Conservation (phyloP, 176 grass and related monocot species). For the Raddia distichophylla region DNA sequence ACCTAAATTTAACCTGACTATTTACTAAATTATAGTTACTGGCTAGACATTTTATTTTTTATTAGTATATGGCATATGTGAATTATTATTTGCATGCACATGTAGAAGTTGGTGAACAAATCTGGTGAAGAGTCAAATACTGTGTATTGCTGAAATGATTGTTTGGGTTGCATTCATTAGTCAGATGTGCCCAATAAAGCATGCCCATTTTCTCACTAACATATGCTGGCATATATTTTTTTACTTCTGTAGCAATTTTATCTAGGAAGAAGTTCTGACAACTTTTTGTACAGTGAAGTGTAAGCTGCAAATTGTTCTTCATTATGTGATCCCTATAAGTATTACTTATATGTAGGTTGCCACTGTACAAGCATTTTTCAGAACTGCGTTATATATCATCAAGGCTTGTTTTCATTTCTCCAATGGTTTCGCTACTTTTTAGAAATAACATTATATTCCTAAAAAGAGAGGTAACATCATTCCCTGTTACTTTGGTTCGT, state of each 20-base stretch:
- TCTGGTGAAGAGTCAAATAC: background rate
- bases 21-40: background rate
- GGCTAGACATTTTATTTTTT: background rate
- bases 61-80: background rate
- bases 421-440: background rate
- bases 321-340: background rate
- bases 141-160: background rate
- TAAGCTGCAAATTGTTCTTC: background rate
- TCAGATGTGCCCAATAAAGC: background rate
- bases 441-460: constrained; percentile 1
- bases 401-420: background rate
- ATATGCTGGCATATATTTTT: background rate
- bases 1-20: constrained; percentile 19
- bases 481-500: constrained; percentile 40
- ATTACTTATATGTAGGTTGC: constrained; percentile 21
- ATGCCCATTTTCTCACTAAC: constrained; percentile 8
- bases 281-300: background rate
- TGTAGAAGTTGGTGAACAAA: background rate
- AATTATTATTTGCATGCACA: background rate
- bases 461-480: background rate
- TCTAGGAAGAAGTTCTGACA: background rate
- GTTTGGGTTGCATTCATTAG: background rate
- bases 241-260: background rate
- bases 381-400: background rate
- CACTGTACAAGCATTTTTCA: background rate